Percentiles rank a stretch among this genome's conserved stretches.
Evolutionary conservation across 129 eudicot species (phyloP).

Genomic region (Deinandra increscens): DNA sequence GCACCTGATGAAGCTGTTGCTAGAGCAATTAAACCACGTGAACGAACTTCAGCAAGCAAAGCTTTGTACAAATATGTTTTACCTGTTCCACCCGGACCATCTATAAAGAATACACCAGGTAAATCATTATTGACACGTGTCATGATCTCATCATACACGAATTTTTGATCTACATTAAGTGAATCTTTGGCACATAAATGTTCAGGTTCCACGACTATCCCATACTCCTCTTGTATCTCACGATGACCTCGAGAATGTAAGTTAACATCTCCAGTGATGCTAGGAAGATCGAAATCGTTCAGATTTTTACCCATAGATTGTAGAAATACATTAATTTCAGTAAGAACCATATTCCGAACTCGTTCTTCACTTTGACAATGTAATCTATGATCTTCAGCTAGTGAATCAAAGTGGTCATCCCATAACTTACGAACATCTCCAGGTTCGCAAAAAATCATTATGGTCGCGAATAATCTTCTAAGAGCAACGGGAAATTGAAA

Average conservation of each 20-base stretch:
- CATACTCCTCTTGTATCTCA: background rate
- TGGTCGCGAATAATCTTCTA: conserved; percentile 6
- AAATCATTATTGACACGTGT: no score
- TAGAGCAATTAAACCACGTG: no score
- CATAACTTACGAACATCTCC: conserved; percentile 10
- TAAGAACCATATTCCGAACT: background rate
- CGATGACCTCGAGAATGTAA: background rate
- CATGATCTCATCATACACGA: no score
- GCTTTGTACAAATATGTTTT: no score
- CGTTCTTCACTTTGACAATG: background rate
- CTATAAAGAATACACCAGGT: no score
- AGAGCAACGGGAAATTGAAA: background rate
- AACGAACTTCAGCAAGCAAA: no score
- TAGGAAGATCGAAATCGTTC: background rate
- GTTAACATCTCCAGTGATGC: background rate
- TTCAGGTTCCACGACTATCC: no score
- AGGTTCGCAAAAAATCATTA: background rate
- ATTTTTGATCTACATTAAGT: no score
- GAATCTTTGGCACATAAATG: no score
- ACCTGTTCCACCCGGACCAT: no score
- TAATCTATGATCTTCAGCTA: conserved; percentile 10
- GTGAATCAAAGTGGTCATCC: background rate
- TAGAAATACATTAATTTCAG: background rate
- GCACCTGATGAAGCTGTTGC: no score
- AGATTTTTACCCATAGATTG: conserved; percentile 25